Evolutionary conservation across 306 rosid species (phyloP).

Genomic region (Sesbania bispinosa): DNA sequence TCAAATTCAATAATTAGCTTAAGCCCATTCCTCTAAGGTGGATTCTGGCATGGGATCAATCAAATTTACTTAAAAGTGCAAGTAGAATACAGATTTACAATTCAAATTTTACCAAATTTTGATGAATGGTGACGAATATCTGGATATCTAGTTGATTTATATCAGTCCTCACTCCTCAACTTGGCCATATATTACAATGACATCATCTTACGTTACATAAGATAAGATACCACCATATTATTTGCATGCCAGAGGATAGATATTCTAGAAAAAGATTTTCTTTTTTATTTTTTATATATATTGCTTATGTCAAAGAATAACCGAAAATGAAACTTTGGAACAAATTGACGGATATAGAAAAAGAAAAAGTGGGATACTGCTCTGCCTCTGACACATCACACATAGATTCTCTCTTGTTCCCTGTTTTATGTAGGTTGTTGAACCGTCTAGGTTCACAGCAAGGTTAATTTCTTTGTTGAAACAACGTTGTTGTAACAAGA

Average conservation of each 20-base stretch:
- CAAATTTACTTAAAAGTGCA: background rate
- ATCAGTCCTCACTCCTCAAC: background rate
- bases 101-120: background rate
- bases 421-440: background rate
- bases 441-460: constrained; percentile 18
- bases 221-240: constrained; percentile 7
- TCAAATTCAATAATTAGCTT: background rate
- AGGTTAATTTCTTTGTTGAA: background rate
- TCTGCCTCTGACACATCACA: background rate
- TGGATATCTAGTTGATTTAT: background rate
- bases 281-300: background rate
- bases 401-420: background rate
- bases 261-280: background rate
- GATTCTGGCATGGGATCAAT: no score
- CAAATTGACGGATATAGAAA: background rate
- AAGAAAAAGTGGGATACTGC: background rate
- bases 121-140: background rate
- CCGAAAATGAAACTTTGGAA: background rate
- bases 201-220: background rate
- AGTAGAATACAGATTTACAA: background rate
- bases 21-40: background rate
- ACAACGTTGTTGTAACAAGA: background rate
- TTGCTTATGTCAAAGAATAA: background rate
- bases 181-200: background rate
- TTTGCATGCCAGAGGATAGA: background rate